phyloP scores from a whole-genome alignment of 345 rosid species.

The Populus davidiana region DNA sequence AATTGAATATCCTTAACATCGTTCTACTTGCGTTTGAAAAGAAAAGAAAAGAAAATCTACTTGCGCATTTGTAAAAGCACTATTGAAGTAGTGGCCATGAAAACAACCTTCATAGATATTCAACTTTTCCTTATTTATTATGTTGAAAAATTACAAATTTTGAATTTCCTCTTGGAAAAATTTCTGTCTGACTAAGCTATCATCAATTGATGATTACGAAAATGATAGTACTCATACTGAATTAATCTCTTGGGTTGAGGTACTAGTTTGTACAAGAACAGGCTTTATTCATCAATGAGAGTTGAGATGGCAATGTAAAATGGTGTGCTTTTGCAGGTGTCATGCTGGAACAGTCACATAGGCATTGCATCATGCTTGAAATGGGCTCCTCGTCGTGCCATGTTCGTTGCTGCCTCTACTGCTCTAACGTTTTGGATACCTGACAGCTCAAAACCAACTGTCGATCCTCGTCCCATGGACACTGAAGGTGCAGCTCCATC shows the following conservation, averaged over 20 bases:
- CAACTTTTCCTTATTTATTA: neutral
- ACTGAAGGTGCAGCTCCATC: slow-evolving; percentile 26
- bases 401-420: slow-evolving; percentile 84
- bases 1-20: neutral
- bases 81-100: neutral
- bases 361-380: slow-evolving; percentile 80
- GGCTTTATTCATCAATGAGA: neutral
- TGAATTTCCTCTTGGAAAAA: neutral
- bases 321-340: slow-evolving; percentile 43
- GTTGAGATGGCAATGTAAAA: neutral
- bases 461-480: slow-evolving; percentile 28
- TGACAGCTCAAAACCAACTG: slow-evolving; percentile 35
- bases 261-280: neutral
- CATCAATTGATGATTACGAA: neutral
- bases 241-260: neutral
- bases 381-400: slow-evolving; percentile 92
- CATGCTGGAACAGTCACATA: slow-evolving; percentile 72
- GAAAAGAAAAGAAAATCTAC: too few relatives aligned
- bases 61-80: neutral
- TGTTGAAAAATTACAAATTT: too few relatives aligned
- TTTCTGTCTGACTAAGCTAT: neutral
- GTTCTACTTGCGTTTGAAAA: neutral
- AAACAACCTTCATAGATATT: neutral
- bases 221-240: neutral
- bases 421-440: slow-evolving; percentile 96